Evolutionary conservation across 2,329 filamentous ascomycete species (phyloP), one percentile per base, ranked within the genome.

Genomic region (Fusarium nisikadoi): DNA sequence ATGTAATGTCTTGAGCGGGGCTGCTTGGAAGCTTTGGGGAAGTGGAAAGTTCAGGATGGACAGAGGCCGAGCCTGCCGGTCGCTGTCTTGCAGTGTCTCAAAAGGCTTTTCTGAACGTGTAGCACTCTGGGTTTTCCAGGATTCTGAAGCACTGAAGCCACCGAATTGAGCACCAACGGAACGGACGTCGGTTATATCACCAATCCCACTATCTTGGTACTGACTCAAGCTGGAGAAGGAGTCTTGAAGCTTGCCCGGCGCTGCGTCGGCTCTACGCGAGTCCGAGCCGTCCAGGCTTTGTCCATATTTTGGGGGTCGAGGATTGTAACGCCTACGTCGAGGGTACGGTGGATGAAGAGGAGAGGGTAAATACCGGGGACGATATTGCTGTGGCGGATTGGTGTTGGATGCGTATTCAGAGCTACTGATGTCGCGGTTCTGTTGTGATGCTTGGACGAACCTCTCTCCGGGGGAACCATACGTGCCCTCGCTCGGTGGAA

Each of bases 91-190:
- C 7, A 19, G 0, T 27, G 11, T 6, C 23, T 19, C 6, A 12
- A 5, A 5, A 42, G 3, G 0, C 39, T 6, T 16, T 41, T 41
- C n/a, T 41, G 3, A 13, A 8, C 20, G 20, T n/a, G 6, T 23
- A 16, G 8, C 0, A 41, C 13, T 6, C 3, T 23, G 8, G 39
- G 6, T 5, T 10, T 23, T 23, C 20, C 13, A 10, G 13, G 13
- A 6, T 20, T 23, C 14, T 14, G 8, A 29, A 29, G 23, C 23
- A 25, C 23, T 25, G 23, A 25, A 25, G 5, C 23, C 23, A 25
- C 23, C 20, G 68, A 88, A 88, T 77, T 86, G 81, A 62, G 84
- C 80, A 60, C 84, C 84, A 62, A 86, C 86, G 78, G 87, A 87
- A 12, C 85, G 83, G 69, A 89, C 86, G 61, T 84, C 81, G 52